These are phyloP conservation scores for Lentinula edodes DNA, from an alignment of 768 basidiomycete species.

Conservation along the genomic window DNA sequence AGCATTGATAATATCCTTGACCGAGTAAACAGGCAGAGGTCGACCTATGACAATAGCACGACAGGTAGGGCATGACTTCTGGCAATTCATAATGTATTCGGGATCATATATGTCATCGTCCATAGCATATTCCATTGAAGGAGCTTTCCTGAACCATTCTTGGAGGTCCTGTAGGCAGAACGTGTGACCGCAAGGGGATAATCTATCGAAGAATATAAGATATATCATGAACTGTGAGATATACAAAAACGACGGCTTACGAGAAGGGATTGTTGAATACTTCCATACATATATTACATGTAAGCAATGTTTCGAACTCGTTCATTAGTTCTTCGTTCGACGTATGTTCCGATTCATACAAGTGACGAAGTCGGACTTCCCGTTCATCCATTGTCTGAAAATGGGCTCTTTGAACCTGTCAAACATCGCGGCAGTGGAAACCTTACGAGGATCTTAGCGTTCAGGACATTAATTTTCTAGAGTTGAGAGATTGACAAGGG, in stretches of 20 bases:
- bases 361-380: constrained; percentile 33
- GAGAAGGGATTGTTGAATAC: constrained; percentile 57
- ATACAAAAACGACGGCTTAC: constrained; percentile 33
- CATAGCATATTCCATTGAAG: constrained; percentile 33
- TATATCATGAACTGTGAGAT: not conserved
- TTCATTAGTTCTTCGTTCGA: constrained; percentile 42
- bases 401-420: not conserved
- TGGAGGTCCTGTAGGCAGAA: constrained; percentile 68
- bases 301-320: constrained; percentile 42
- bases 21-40: constrained; percentile 64
- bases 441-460: constrained; percentile 38
- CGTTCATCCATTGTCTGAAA: constrained; percentile 39
- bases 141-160: constrained; percentile 74
- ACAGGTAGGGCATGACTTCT: constrained; percentile 72
- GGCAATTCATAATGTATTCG: constrained; percentile 46
- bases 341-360: constrained; percentile 37
- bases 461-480: constrained; percentile 51
- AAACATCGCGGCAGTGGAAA: not conserved
- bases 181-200: constrained; percentile 76
- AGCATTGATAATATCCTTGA: constrained; percentile 52
- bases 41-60: constrained; percentile 50
- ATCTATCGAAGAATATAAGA: constrained; percentile 32
- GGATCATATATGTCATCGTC: constrained; percentile 32
- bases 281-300: constrained; percentile 80
- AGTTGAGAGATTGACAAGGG: not conserved